Evolutionary conservation across 805 yeast species (phyloP).

Genomic region (Saccharomycopsis selenospora): DNA sequence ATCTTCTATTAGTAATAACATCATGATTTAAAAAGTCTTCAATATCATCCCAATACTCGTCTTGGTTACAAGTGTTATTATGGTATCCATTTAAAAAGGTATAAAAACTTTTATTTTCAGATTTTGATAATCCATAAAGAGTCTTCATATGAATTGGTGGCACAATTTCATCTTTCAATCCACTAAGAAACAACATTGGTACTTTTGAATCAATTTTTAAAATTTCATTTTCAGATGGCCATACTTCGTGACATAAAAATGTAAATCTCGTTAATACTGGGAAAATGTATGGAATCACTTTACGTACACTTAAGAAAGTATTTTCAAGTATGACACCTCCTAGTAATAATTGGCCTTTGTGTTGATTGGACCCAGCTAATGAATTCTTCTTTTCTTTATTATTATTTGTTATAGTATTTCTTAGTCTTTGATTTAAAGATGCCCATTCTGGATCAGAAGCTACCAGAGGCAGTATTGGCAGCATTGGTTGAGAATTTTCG

Average conservation of each 20-base stretch:
- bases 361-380: too few relatives aligned
- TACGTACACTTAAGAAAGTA: constrained; percentile 70
- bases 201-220: constrained; percentile 41
- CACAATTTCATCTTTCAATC: constrained; percentile 78
- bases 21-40: constrained; percentile 44
- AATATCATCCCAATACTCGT: constrained; percentile 70
- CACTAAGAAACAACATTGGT: constrained; percentile 68
- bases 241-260: constrained; percentile 62
- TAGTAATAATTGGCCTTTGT: too few relatives aligned
- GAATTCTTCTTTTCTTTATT: too few relatives aligned
- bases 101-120: constrained; percentile 44
- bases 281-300: constrained; percentile 65
- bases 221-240: constrained; percentile 72
- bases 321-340: constrained; percentile 75
- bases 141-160: constrained; percentile 77
- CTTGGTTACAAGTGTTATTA: constrained; percentile 74
- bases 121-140: constrained; percentile 46
- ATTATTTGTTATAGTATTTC: too few relatives aligned
- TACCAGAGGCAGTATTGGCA: neutral
- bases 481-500: neutral
- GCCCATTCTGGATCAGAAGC: too few relatives aligned
- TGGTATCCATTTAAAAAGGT: constrained; percentile 60
- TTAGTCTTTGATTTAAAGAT: too few relatives aligned
- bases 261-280: constrained; percentile 56
- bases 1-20: constrained; percentile 24